Evolutionary conservation across 2,329 filamentous ascomycete species (phyloP).

Genomic region (Arthrobotrys pseudoclavata): DNA sequence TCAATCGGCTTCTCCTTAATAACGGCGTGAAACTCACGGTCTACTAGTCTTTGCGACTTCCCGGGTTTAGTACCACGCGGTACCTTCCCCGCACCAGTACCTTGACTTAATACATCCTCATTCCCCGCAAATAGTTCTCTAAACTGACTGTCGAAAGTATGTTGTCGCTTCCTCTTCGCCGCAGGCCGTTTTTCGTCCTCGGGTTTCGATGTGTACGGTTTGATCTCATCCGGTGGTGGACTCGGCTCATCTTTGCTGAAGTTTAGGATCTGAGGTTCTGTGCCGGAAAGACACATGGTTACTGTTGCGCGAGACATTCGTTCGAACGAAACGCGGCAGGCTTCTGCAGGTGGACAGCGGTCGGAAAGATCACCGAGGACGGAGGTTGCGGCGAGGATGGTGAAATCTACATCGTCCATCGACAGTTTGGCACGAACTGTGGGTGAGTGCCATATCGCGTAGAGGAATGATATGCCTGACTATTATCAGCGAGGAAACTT

Average conservation of each 20-base stretch:
- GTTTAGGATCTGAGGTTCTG: conserved; percentile 62
- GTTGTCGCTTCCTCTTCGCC: conserved; percentile 37
- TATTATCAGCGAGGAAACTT: conserved; percentile 16
- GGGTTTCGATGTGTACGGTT: conserved; percentile 41
- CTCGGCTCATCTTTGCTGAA: conserved; percentile 56
- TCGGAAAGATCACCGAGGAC: conserved; percentile 92
- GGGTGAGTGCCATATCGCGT: conserved; percentile 96
- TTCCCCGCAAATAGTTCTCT: conserved; percentile 56
- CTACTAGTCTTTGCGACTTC: conserved; percentile 43
- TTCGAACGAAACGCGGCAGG: conserved; percentile 93
- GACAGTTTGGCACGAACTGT: conserved; percentile 86
- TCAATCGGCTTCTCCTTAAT: conserved; percentile 60
- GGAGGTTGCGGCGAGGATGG: conserved; percentile 90
- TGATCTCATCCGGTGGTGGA: conserved; percentile 56
- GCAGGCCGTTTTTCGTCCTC: conserved; percentile 32
- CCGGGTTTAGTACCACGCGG: conserved; percentile 28
- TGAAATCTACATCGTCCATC: conserved; percentile 98
- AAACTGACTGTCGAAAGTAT: conserved; percentile 57
- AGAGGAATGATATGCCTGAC: conserved; percentile 86
- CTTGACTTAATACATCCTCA: conserved; percentile 50
- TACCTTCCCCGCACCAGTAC: conserved; percentile 55
- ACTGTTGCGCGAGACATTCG: conserved; percentile 95
- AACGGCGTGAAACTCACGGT: conserved; percentile 57
- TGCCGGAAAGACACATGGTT: conserved; percentile 84
- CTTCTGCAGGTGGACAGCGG: conserved; percentile 94